Conservation (phyloP, 768 basidiomycete species). For the Boletus pseudo-olivaceus region DNA sequence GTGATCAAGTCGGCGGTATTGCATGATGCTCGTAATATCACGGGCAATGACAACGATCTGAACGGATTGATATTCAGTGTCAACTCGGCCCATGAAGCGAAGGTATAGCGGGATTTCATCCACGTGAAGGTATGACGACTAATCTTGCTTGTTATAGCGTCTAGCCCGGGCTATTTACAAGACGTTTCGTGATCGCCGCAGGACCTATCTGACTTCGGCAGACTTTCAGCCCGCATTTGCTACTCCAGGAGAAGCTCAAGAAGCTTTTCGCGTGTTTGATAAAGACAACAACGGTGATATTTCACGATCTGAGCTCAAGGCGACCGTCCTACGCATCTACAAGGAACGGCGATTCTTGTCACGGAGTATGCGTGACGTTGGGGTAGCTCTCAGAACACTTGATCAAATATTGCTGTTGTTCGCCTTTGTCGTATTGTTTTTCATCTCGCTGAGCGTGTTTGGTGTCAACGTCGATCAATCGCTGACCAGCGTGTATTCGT, state of each 20-base stretch:
- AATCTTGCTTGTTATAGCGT: conserved; percentile 37
- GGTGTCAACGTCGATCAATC: conserved; percentile 62
- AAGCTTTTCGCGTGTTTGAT: conserved; percentile 75
- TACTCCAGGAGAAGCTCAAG: conserved; percentile 51
- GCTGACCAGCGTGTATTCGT: conserved; percentile 68
- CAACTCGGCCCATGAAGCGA: conserved; percentile 60
- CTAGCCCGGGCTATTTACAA: conserved; percentile 66
- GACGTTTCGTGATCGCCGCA: conserved; percentile 52
- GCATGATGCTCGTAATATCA: conserved; percentile 73
- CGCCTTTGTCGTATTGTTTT: conserved; percentile 62
- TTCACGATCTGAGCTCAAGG: conserved; percentile 72
- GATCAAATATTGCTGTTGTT: conserved; percentile 61
- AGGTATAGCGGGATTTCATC: conserved; percentile 36
- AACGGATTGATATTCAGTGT: conserved; percentile 51
- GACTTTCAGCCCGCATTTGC: conserved; percentile 72
- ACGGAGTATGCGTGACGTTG: conserved; percentile 73
- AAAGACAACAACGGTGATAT: conserved; percentile 75
- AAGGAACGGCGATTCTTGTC: conserved; percentile 75
- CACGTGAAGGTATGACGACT: background rate
- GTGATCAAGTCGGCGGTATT: conserved; percentile 64
- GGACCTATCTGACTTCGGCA: conserved; percentile 58
- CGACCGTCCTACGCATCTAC: conserved; percentile 64
- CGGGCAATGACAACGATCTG: conserved; percentile 43
- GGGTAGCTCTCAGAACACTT: conserved; percentile 61
- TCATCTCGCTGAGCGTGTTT: conserved; percentile 72